Evolutionary conservation across 2,329 filamentous ascomycete genomes (phyloP).

Genomic region (Aspergillus tamarii): DNA sequence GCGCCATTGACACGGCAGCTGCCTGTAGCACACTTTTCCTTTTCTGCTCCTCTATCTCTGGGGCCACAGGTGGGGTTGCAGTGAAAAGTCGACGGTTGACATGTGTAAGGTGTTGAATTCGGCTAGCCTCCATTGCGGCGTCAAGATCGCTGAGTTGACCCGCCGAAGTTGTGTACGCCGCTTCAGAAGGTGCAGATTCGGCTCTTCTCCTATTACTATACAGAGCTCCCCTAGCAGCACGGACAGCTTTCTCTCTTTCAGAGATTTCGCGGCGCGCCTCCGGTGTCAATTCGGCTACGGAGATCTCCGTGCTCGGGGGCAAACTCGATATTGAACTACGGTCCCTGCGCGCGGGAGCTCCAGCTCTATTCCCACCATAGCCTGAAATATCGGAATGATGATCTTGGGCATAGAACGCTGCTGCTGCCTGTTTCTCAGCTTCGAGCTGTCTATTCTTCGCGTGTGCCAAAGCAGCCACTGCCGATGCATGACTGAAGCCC

Average conservation of each 20-base stretch:
- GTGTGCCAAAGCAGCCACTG: slow-evolving; percentile 76
- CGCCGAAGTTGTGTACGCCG: slow-evolving; percentile 64
- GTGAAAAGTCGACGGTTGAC: slow-evolving; percentile 80
- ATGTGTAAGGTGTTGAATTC: slow-evolving; percentile 65
- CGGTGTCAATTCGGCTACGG: slow-evolving; percentile 72
- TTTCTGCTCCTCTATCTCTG: slow-evolving; percentile 74
- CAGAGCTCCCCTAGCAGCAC: slow-evolving; percentile 79
- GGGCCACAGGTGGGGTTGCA: slow-evolving; percentile 70
- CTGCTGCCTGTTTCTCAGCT: slow-evolving; percentile 55
- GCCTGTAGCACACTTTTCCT: slow-evolving; percentile 74
- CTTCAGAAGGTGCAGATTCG: slow-evolving; percentile 67
- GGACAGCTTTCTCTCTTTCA: slow-evolving; percentile 66
- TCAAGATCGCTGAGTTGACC: slow-evolving; percentile 55
- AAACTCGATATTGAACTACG: slow-evolving; percentile 22
- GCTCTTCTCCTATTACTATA: slow-evolving; percentile 63
- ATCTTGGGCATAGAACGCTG: slow-evolving; percentile 61
- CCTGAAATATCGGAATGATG: slow-evolving; percentile 59
- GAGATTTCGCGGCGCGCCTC: slow-evolving; percentile 44
- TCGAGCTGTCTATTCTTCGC: slow-evolving; percentile 68
- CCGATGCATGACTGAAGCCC: slow-evolving; percentile 59
- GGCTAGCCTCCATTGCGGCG: slow-evolving; percentile 58
- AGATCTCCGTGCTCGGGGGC: slow-evolving; percentile 37
- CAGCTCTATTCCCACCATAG: slow-evolving; percentile 72
- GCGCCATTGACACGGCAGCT: slow-evolving; percentile 86
- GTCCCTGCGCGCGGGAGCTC: slow-evolving; percentile 61